phyloP scores from a whole-genome alignment of 2,329 filamentous ascomycete species.

The Thelonectria olida region DNA sequence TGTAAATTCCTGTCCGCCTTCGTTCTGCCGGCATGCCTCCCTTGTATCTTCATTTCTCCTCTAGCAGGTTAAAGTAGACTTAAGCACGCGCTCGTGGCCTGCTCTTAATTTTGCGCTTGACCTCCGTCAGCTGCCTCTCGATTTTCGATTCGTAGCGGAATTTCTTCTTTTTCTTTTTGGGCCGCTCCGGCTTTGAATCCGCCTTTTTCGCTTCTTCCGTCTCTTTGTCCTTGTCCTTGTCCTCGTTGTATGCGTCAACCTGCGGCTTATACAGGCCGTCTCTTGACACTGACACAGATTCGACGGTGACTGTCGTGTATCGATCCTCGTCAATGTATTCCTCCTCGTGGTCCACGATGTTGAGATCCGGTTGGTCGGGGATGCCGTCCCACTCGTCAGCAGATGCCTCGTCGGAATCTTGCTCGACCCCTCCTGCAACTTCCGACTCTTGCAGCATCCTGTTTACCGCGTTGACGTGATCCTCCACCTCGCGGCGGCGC shows the following conservation, averaged over 20 bases:
- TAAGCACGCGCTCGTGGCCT: slow-evolving; percentile 41
- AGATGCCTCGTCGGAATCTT: slow-evolving; percentile 53
- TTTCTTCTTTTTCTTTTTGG: slow-evolving; percentile 87
- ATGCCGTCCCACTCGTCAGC: slow-evolving; percentile 74
- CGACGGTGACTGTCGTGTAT: slow-evolving; percentile 94
- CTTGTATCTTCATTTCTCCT: slow-evolving; percentile 6
- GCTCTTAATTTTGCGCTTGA: slow-evolving; percentile 76
- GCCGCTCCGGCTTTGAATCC: slow-evolving; percentile 48
- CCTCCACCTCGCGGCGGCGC: slow-evolving; percentile 81
- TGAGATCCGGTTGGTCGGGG: slow-evolving; percentile 56
- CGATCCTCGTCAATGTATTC: slow-evolving; percentile 97
- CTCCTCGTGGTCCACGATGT: slow-evolving; percentile 80
- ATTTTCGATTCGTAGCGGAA: slow-evolving; percentile 93
- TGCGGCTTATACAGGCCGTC: slow-evolving; percentile 72
- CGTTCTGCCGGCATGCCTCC: slow-evolving; percentile 6
- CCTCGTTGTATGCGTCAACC: slow-evolving; percentile 49
- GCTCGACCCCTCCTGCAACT: slow-evolving; percentile 50
- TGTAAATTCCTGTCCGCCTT: slow-evolving; percentile 32
- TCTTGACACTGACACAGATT: slow-evolving; percentile 82
- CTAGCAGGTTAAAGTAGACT: slow-evolving; percentile 8
- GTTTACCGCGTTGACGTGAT: slow-evolving; percentile 82
- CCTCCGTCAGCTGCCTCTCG: slow-evolving; percentile 78
- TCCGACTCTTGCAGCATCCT: slow-evolving; percentile 71
- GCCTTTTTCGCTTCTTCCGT: slow-evolving; percentile 40
- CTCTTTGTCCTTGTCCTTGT: slow-evolving; percentile 40